Base-by-base conservation (phyloP, 352 stramenopile genomes). In the Globisporangium orthogonon region DNA sequence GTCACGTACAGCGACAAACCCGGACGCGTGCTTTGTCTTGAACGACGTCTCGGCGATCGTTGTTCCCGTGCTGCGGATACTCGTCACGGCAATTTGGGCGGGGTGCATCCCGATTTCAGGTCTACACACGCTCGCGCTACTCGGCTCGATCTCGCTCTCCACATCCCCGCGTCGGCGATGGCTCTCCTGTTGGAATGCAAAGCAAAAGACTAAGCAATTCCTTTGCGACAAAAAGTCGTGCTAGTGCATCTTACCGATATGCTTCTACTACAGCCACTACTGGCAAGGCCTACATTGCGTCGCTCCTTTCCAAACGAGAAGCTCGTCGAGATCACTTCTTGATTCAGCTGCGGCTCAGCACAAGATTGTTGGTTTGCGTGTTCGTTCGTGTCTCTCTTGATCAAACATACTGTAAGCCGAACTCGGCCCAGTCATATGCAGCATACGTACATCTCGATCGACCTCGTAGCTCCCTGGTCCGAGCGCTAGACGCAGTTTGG, bases 391-490 rank as follows among this genome's bases (percentile, higher is more conserved):
- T 13, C 9, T 10, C 28, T 40, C 5, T 6, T 18, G 3, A 33
- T 39, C 28, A 52, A 29, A 14, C 4, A 13, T 41, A 40, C 18
- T n/a, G 14, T 1, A 6, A 41, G 13, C 1, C 13, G n/a, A 5
- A 18, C 13, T 41, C 28, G 11, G 2, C 29, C 48, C 14, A 31
- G 15, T 3, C 17, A 31, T 7, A 30, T 11, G 18, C 28, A 28
- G 35, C 31, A 33, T 23, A 23, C 62, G 51, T 70, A 78, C 72
- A n/a, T 79, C 70, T 50, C 67, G 69, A 45, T 73, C 70, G 41
- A 82, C 65, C 30, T 85, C 66, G 50, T 88, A 88, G 52, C 62
- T 76, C 7, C 78, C 78, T 17, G 75, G 73, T 4, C 78, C 78
- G 4, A 88, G 65, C 14, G 62, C 62, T 6, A 86, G 17, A 39